Conservation (phyloP, 495 filamentous ascomycete species). For the Penicillium atrosanguineum region DNA sequence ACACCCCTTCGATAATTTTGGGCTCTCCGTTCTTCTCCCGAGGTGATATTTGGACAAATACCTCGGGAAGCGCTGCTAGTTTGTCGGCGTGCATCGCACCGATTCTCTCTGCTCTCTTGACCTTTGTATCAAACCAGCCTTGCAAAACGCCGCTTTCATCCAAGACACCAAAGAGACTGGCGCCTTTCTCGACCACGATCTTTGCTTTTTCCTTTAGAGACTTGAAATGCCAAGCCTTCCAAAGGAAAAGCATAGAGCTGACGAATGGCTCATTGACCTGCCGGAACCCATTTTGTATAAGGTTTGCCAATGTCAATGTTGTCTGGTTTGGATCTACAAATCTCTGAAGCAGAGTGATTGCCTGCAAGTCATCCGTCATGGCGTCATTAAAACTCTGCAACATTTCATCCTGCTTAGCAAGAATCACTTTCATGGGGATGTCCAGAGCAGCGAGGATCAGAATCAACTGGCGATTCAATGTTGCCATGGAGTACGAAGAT, state of each 20-base stretch:
- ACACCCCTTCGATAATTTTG: constrained; percentile 71
- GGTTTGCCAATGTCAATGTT: constrained; percentile 66
- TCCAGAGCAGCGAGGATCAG: constrained; percentile 76
- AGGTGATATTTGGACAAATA: constrained; percentile 78
- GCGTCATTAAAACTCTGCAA: constrained; percentile 63
- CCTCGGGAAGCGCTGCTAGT: constrained; percentile 65
- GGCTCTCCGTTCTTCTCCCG: constrained; percentile 49
- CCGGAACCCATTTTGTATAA: constrained; percentile 83
- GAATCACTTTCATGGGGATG: constrained; percentile 65
- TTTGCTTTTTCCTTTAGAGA: constrained; percentile 89
- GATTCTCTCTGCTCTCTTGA: not conserved
- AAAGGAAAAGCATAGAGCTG: constrained; percentile 67
- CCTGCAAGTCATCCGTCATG: constrained; percentile 60
- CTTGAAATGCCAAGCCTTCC: constrained; percentile 81
- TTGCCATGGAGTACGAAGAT: constrained; percentile 69
- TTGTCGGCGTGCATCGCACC: constrained; percentile 28
- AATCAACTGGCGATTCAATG: constrained; percentile 88
- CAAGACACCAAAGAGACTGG: constrained; percentile 83
- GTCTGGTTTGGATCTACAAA: constrained; percentile 85
- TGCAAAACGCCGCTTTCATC: constrained; percentile 78
- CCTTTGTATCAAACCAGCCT: constrained; percentile 38
- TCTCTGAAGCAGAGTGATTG: constrained; percentile 62
- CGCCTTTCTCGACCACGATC: constrained; percentile 76
- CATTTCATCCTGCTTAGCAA: constrained; percentile 61
- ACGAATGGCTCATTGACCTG: constrained; percentile 73